Conservation (phyloP, 2,329 filamentous ascomycete genomes). For the Scedosporium apiospermum region DNA sequence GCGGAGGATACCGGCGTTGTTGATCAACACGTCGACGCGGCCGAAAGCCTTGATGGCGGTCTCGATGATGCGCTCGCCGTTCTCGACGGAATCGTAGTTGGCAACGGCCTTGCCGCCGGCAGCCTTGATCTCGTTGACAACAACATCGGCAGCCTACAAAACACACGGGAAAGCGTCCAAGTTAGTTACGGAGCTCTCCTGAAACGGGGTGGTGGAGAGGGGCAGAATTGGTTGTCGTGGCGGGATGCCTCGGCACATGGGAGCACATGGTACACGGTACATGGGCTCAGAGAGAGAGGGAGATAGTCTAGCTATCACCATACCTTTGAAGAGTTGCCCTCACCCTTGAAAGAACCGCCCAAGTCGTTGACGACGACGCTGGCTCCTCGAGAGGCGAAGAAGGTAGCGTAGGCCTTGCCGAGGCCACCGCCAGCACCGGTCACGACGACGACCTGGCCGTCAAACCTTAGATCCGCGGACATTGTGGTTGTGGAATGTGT, state of each 20-base stretch:
- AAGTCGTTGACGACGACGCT: slow-evolving; percentile 96
- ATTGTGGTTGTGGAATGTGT: slow-evolving; percentile 31
- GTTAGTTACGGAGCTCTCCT: neutral
- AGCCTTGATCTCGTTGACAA: slow-evolving; percentile 74
- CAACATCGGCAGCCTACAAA: slow-evolving; percentile 65
- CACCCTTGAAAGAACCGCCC: slow-evolving; percentile 85
- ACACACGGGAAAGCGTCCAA: neutral
- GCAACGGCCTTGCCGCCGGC: slow-evolving; percentile 92
- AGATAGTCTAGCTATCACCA: neutral
- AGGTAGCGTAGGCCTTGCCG: slow-evolving; percentile 74
- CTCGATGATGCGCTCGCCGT: slow-evolving; percentile 90
- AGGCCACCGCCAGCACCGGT: slow-evolving; percentile 74
- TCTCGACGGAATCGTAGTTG: slow-evolving; percentile 93
- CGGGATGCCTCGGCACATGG: neutral
- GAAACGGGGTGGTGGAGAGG: neutral
- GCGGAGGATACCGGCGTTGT: slow-evolving; percentile 93
- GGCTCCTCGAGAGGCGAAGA: slow-evolving; percentile 86
- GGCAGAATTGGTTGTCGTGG: neutral
- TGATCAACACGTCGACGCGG: slow-evolving; percentile 89
- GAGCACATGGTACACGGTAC: neutral
- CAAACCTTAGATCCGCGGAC: slow-evolving; percentile 64
- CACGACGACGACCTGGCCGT: slow-evolving; percentile 76
- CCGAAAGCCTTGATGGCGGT: slow-evolving; percentile 74
- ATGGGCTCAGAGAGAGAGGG: slow-evolving; percentile 12
- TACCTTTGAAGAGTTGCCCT: slow-evolving; percentile 81